Conservation (phyloP, 306 rosid species). For the Cajanus cajan region DNA sequence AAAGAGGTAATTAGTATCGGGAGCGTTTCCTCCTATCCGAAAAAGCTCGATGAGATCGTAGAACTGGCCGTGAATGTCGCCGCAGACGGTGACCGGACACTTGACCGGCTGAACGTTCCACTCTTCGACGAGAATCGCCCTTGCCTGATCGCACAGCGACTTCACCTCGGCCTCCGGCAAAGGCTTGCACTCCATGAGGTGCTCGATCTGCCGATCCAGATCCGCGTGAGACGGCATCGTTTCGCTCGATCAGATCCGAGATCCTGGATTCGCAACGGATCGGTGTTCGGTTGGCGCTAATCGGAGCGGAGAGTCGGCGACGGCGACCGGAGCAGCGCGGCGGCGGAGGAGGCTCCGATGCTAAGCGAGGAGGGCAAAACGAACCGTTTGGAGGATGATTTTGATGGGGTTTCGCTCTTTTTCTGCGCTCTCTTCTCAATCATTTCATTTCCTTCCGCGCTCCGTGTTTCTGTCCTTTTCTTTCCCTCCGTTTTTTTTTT, state of each 20-base stretch:
- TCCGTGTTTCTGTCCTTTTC: background rate
- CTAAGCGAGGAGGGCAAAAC: conserved; percentile 38
- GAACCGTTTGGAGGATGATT: conserved; percentile 49
- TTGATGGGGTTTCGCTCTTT: conserved; percentile 23
- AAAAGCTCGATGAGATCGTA: conserved; percentile 98
- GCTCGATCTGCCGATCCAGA: conserved; percentile 99
- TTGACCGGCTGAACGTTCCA: conserved; percentile 99
- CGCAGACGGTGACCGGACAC: conserved; percentile 97
- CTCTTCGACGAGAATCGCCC: conserved; percentile 92
- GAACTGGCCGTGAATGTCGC: conserved; percentile 96
- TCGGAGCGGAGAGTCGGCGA: conserved; percentile 30
- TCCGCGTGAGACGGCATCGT: conserved; percentile 96
- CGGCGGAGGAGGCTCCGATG: conserved; percentile 33
- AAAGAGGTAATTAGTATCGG: conserved; percentile 91
- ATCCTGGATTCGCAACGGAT: conserved; percentile 25
- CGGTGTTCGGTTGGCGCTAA: conserved; percentile 21
- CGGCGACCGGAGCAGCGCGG: conserved; percentile 31
- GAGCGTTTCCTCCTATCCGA: conserved; percentile 91
- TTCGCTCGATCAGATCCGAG: conserved; percentile 49
- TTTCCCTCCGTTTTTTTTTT: background rate
- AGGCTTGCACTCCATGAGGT: conserved; percentile 96
- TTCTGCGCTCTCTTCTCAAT: conserved; percentile 41
- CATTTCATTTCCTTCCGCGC: conserved; percentile 44
- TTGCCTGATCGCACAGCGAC: conserved; percentile 88
- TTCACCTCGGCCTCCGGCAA: conserved; percentile 90